Conservation (phyloP, 805 yeast species). For the Naumovozyma castellii region DNA sequence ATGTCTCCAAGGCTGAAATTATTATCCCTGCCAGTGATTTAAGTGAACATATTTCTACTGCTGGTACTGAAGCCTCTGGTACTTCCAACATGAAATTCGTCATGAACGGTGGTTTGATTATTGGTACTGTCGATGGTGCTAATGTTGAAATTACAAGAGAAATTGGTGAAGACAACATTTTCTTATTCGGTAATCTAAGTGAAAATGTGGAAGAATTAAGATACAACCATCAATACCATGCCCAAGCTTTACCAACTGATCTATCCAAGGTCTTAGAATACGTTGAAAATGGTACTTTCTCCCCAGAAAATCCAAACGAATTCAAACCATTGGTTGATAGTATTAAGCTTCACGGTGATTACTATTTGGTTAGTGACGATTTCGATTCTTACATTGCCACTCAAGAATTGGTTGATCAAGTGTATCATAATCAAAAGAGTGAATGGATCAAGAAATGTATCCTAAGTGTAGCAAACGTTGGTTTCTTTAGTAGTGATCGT, state of each 20-base stretch:
- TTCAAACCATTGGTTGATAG: constrained; percentile 61
- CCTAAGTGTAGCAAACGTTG: constrained; percentile 80
- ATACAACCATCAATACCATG: constrained; percentile 56
- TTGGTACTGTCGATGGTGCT: constrained; percentile 96
- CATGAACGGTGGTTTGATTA: constrained; percentile 83
- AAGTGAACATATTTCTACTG: constrained; percentile 90
- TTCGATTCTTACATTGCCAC: constrained; percentile 81
- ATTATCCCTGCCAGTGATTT: constrained; percentile 85
- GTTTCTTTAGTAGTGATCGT: constrained; percentile 85
- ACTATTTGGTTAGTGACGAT: constrained; percentile 81
- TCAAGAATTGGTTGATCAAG: constrained; percentile 65
- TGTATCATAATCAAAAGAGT: constrained; percentile 50
- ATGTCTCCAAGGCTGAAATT: constrained; percentile 88
- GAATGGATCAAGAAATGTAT: constrained; percentile 74
- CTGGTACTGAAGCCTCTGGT: constrained; percentile 96
- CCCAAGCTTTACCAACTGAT: constrained; percentile 45
- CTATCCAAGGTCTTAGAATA: constrained; percentile 54
- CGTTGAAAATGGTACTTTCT: constrained; percentile 63
- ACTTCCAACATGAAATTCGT: constrained; percentile 95
- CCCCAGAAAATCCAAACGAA: constrained; percentile 49
- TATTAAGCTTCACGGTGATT: constrained; percentile 66
- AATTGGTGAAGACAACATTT: constrained; percentile 86
- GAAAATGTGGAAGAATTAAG: constrained; percentile 84
- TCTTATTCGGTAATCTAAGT: constrained; percentile 81
- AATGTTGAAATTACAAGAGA: constrained; percentile 91